Conservation (phyloP, 2,329 filamentous ascomycete genomes). For the Sclerotinia glacialis region DNA sequence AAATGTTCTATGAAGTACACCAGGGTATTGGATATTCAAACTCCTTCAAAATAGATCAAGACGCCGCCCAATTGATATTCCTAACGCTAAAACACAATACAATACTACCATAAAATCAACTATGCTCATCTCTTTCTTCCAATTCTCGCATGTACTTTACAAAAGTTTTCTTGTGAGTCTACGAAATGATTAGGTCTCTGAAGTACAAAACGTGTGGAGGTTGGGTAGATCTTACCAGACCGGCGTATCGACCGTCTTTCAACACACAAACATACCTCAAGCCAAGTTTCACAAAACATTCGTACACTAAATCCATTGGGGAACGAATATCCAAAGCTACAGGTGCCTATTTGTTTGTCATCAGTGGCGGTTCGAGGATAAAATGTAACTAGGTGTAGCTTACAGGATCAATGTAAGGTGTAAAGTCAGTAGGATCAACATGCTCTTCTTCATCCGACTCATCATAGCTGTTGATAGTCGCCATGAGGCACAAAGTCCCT, state of each 20-base stretch:
- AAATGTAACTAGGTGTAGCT: slow-evolving; percentile 36
- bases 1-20: slow-evolving; percentile 22
- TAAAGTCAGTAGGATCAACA: slow-evolving; percentile 76
- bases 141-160: slow-evolving; percentile 89
- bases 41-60: slow-evolving; percentile 21
- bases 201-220: slow-evolving; percentile 5
- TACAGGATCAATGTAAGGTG: slow-evolving; percentile 84
- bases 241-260: slow-evolving; percentile 78
- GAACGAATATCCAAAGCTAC: slow-evolving; percentile 84
- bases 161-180: slow-evolving; percentile 95
- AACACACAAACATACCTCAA: slow-evolving; percentile 89
- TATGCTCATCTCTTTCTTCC: slow-evolving; percentile 51
- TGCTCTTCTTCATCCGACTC: slow-evolving; percentile 59
- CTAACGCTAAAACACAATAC: slow-evolving; percentile 13
- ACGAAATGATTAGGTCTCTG: slow-evolving; percentile 23
- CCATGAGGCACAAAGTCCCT: slow-evolving; percentile 77
- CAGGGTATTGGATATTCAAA: slow-evolving; percentile 22
- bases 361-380: slow-evolving; percentile 11
- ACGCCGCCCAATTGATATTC: slow-evolving; percentile 22
- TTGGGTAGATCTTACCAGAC: slow-evolving; percentile 59
- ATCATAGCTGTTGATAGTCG: slow-evolving; percentile 58
- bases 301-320: slow-evolving; percentile 92
- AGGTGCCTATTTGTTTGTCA: slow-evolving; percentile 58
- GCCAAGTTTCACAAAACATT: slow-evolving; percentile 93
- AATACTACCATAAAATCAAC: slow-evolving; percentile 14